Conservation (phyloP, 495 filamentous ascomycete species). For the Cladorrhinum samala region DNA sequence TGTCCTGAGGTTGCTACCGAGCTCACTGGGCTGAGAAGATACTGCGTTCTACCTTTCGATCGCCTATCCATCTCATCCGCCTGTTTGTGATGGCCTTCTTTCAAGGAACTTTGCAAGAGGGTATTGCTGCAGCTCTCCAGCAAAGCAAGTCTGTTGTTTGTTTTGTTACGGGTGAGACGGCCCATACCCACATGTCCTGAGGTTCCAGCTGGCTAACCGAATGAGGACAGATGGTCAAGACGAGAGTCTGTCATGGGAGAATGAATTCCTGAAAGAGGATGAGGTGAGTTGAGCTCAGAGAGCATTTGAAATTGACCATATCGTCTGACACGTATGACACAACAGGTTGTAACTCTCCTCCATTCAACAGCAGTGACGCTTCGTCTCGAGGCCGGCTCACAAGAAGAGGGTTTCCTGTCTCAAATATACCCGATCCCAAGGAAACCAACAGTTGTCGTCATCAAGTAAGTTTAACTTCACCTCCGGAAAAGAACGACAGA, state of each 20-base stretch:
- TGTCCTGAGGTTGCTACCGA: too few species aligned
- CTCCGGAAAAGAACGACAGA: neutral
- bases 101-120: constrained; percentile 67
- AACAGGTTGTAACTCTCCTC: constrained; percentile 44
- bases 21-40: too few species aligned
- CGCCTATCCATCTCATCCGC: neutral
- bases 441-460: constrained; percentile 70
- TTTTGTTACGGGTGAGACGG: constrained; percentile 42
- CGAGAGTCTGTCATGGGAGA: constrained; percentile 69
- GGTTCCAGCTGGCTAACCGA: constrained; percentile 5
- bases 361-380: constrained; percentile 57
- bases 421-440: constrained; percentile 71
- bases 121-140: constrained; percentile 66
- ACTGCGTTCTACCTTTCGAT: neutral
- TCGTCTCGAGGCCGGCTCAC: constrained; percentile 59
- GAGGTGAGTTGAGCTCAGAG: constrained; percentile 36
- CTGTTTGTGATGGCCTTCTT: constrained; percentile 59
- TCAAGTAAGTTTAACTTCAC: constrained; percentile 48
- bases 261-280: constrained; percentile 59
- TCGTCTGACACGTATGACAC: constrained; percentile 1
- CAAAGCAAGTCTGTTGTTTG: constrained; percentile 45
- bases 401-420: constrained; percentile 73
- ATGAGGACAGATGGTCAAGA: constrained; percentile 48
- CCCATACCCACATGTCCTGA: neutral
- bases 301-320: neutral